phyloP scores from a whole-genome alignment of 768 basidiomycete genomes.

The Lactifluus subvellereus region DNA sequence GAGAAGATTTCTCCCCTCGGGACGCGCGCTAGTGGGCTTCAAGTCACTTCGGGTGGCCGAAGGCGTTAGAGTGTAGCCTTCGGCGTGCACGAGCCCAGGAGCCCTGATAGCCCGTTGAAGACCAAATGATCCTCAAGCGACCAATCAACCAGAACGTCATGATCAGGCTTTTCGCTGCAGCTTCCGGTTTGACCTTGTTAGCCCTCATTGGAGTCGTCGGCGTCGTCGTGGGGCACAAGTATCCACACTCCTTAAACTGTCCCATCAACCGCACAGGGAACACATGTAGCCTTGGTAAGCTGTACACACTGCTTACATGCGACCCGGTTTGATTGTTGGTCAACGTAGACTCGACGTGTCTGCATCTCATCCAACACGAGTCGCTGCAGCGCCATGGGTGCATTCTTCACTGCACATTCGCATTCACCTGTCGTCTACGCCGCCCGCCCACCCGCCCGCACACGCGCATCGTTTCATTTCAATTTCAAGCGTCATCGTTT shows the following conservation, averaged over 20 bases:
- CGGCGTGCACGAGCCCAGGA: neutral
- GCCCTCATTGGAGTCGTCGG: slow-evolving; percentile 40
- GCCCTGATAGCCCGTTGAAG: slow-evolving; percentile 1
- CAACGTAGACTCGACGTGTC: slow-evolving; percentile 51
- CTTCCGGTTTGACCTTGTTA: slow-evolving; percentile 29
- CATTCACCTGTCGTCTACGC: no score
- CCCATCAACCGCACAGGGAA: slow-evolving; percentile 42
- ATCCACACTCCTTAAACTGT: slow-evolving; percentile 31
- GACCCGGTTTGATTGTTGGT: slow-evolving; percentile 6
- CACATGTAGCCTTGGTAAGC: slow-evolving; percentile 52
- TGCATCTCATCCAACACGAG: slow-evolving; percentile 43
- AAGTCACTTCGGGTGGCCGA: slow-evolving; percentile 6
- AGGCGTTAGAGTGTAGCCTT: slow-evolving; percentile 1
- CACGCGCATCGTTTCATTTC: no score
- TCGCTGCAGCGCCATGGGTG: slow-evolving; percentile 46
- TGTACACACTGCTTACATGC: neutral
- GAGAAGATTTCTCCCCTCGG: neutral
- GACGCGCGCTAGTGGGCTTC: slow-evolving; percentile 6
- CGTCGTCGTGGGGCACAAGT: slow-evolving; percentile 35
- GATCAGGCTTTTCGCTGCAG: slow-evolving; percentile 17
- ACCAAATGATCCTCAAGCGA: slow-evolving; percentile 4
- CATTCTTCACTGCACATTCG: no score
- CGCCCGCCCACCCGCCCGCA: no score
- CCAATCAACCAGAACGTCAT: slow-evolving; percentile 16
- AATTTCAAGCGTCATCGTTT: no score